phyloP scores from a whole-genome alignment of 2,329 filamentous ascomycete genomes.

The Monosporascus sp. region DNA sequence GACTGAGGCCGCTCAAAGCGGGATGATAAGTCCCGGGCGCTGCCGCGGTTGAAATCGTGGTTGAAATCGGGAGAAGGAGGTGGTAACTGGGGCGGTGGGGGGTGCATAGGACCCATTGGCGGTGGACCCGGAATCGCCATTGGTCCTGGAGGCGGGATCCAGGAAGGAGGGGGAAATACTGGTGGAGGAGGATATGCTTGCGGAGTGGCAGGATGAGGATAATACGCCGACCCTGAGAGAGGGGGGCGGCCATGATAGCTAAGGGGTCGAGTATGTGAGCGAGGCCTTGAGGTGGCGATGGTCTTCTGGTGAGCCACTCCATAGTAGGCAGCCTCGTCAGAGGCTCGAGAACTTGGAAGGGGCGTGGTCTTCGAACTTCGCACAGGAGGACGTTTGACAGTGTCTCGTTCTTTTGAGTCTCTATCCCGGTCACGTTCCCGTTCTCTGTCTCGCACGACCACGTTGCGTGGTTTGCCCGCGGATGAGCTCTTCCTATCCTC shows the following conservation, averaged over 20 bases:
- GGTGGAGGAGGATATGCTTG: conserved; percentile 21
- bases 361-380: conserved; percentile 34
- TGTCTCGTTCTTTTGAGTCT: conserved; percentile 4
- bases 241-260: conserved; percentile 36
- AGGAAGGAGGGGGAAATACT: conserved; percentile 16
- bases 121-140: conserved; percentile 13
- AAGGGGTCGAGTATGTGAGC: conserved; percentile 32
- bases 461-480: conserved; percentile 13
- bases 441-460: neutral
- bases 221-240: conserved; percentile 29
- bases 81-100: neutral
- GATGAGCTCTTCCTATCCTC: conserved; percentile 25
- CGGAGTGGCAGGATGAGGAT: conserved; percentile 23
- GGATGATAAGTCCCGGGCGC: conserved; percentile 16
- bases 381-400: conserved; percentile 24
- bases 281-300: conserved; percentile 31
- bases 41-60: neutral
- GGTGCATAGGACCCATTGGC: conserved; percentile 6
- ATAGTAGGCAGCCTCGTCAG: conserved; percentile 35
- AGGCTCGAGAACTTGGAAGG: conserved; percentile 24
- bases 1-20: conserved; percentile 31
- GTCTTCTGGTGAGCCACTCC: conserved; percentile 28
- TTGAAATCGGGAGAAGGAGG: conserved; percentile 9
- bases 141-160: conserved; percentile 12
- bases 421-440: neutral